phyloP scores from a whole-genome alignment of 2,329 filamentous ascomycete genomes.

The Septoria petroselini region DNA sequence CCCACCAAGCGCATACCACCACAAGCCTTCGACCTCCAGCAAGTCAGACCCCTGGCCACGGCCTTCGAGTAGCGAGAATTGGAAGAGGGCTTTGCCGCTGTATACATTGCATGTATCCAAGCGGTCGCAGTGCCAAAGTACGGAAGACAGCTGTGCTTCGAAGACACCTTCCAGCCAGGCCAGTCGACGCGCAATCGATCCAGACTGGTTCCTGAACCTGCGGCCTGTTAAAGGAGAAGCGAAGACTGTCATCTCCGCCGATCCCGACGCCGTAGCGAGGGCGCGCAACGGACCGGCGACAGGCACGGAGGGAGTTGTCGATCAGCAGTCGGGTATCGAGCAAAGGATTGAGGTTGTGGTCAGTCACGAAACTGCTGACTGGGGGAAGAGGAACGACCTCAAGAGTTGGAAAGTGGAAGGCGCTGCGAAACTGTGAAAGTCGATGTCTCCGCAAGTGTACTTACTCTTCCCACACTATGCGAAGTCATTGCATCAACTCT shows the following conservation, averaged over 20 bases:
- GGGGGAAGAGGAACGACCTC: not conserved
- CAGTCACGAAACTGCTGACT: constrained; percentile 12
- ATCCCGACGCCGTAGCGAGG: constrained; percentile 12
- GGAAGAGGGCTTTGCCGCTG: not conserved
- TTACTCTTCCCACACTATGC: too few relatives aligned
- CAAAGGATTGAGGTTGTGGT: constrained; percentile 16
- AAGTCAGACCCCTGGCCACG: constrained; percentile 1
- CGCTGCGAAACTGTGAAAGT: not conserved
- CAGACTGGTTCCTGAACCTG: not conserved
- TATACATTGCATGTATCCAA: not conserved
- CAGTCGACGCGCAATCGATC: not conserved
- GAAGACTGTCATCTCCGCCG: constrained; percentile 16
- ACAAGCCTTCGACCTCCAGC: constrained; percentile 7
- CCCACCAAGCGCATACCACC: not conserved
- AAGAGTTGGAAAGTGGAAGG: not conserved
- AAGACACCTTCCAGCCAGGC: not conserved
- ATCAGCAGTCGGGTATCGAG: constrained; percentile 12
- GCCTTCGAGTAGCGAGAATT: constrained; percentile 8
- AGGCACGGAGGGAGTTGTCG: not conserved
- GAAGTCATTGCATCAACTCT: too few relatives aligned
- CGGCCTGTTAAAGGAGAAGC: constrained; percentile 18
- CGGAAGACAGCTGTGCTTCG: not conserved
- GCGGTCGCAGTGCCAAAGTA: not conserved
- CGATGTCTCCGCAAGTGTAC: too few relatives aligned
- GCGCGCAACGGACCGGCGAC: not conserved